Percentiles rank a stretch among this genome's conserved stretches.
phyloP scores from a whole-genome alignment of 2,329 filamentous ascomycete species.

The Hypoxylon sp. region DNA sequence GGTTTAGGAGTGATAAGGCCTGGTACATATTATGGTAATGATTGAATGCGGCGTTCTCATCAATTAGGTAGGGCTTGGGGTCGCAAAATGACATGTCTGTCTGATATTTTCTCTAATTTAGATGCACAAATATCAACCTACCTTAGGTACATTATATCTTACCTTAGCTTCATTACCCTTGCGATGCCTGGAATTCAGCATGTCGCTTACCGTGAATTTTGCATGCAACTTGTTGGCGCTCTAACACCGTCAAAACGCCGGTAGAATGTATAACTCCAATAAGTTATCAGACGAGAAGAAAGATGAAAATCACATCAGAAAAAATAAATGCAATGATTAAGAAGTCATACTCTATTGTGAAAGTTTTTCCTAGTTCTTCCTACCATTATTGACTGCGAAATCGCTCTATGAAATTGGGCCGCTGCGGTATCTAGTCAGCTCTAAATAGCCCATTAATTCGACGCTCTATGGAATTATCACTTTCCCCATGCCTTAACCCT shows the following conservation, averaged over 20 bases:
- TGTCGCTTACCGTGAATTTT: too few relatives aligned
- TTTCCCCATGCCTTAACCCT: too few relatives aligned
- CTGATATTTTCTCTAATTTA: background rate
- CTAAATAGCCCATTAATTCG: background rate
- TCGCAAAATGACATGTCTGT: background rate
- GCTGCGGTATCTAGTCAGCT: background rate
- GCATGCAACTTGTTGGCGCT: too few relatives aligned
- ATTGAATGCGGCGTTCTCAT: background rate
- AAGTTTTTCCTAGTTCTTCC: background rate
- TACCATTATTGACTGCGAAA: background rate
- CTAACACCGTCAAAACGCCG: too few relatives aligned
- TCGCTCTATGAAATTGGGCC: background rate
- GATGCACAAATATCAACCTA: background rate
- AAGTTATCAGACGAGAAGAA: background rate
- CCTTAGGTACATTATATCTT: too few relatives aligned
- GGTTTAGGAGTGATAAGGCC: background rate
- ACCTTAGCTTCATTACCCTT: background rate
- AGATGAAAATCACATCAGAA: background rate
- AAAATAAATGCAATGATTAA: background rate
- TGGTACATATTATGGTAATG: constrained; percentile 6
- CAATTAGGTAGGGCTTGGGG: background rate
- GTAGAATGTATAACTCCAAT: too few relatives aligned
- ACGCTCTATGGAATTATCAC: background rate
- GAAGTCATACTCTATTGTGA: background rate
- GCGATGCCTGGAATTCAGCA: too few relatives aligned